A percentile compares a stretch with the other conserved stretches of the same genome.
These are phyloP conservation scores for Aspergillus diversus DNA, from an alignment of 495 filamentous ascomycete genomes.

Conservation along the genomic window DNA sequence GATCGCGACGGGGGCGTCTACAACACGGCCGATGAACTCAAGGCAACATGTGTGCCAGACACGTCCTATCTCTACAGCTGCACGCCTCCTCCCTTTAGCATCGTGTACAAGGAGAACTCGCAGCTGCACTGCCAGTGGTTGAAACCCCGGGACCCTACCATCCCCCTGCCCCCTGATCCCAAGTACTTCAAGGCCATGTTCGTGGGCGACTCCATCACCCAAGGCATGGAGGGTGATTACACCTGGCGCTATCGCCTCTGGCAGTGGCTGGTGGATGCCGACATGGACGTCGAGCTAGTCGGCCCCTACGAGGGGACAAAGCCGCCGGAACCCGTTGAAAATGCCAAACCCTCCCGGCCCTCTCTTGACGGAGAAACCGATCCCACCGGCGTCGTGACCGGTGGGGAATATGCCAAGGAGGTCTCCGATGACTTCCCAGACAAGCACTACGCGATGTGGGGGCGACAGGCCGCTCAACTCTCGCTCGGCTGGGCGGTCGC, in stretches of 20 bases:
- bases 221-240: neutral
- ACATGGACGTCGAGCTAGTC: neutral
- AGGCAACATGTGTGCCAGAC: no score
- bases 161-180: no score
- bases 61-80: no score
- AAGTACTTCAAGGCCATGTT: neutral
- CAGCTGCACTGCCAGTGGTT: no score
- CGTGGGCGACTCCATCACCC: conserved; percentile 4
- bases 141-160: no score
- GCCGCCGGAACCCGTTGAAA: neutral
- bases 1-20: no score
- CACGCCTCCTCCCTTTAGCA: no score
- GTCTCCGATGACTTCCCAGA: neutral
- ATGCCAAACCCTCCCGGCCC: neutral
- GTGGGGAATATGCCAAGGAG: neutral
- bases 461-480: neutral
- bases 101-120: no score
- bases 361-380: neutral
- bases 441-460: neutral
- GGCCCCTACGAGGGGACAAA: neutral
- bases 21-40: no score
- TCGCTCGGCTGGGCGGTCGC: neutral
- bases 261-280: neutral
- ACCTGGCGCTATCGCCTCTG: conserved; percentile 7
- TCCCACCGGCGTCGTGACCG: neutral